Evolutionary conservation across 2,329 filamentous ascomycete species (phyloP), one percentile per base, ranked within the genome.

Genomic region (Fusarium metavorans): DNA sequence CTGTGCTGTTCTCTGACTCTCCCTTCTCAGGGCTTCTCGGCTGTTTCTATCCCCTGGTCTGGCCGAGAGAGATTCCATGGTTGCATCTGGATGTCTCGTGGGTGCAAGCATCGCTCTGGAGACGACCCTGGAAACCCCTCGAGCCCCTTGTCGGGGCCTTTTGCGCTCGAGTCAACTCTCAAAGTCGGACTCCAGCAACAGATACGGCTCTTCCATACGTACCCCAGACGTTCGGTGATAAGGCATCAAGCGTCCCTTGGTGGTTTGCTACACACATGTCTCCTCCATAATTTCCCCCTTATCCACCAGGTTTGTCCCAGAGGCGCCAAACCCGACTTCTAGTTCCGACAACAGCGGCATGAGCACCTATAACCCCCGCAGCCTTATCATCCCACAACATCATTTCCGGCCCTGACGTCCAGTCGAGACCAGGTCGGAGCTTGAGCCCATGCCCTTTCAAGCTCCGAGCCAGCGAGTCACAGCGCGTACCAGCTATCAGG

Each of bases 241-340:
- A 78, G 60, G 76, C 54, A 60, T 56, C 50, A 54, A 61, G 57
- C 56, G 35, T 62, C 64, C 25, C 48, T 54, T 54, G 48, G 27
- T 54, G 39, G 60, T 63, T 54, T 59, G 35, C 61, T 64, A 52
- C 56, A 57, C 18, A 30, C 48, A 30, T 30, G 54, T 60, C 70
- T 59, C 72, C 69, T 72, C 64, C 68, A 67, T 75, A 70, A 76
- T 77, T 72, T 77, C 73, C 64, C 68, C 62, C 54, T 64, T 60
- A 73, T 61, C 76, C 76, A 73, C 72, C 45, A 39, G 45, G 41
- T 20, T 56, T 45, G 50, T 30, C 20, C 39, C 70, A 50, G 64
- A 57, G 64, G 34, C 67, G 73, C 68, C 48, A 50, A 56, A 30
- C 25, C 32, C 48, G 61, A 60, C 41, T 56, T 54, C 48, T 30